Evolutionary conservation across 441 rosid genomes (phyloP).

Genomic region (Jatropha multifida): DNA sequence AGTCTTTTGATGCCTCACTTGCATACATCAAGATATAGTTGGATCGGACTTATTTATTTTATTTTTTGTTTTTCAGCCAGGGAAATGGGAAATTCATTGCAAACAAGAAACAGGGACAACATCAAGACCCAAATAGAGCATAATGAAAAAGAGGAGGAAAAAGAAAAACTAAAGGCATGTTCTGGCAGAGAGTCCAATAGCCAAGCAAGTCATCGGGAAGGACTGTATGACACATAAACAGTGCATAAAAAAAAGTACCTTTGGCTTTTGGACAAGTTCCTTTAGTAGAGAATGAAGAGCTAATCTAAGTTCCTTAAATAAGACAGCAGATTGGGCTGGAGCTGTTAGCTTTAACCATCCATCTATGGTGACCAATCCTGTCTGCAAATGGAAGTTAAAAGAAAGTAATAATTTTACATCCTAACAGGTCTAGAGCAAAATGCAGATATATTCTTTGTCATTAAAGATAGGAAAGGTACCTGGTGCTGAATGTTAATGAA

Average conservation of each 20-base stretch:
- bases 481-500: slow-evolving; percentile 83
- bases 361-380: slow-evolving; percentile 69
- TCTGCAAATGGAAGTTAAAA: slow-evolving; percentile 32
- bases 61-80: too few relatives aligned
- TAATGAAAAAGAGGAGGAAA: neutral
- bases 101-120: too few relatives aligned
- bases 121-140: neutral
- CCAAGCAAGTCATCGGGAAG: too few relatives aligned
- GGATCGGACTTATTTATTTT: too few relatives aligned
- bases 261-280: slow-evolving; percentile 72
- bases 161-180: neutral
- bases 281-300: slow-evolving; percentile 72
- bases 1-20: neutral
- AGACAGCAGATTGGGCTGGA: slow-evolving; percentile 88
- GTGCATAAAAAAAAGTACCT: slow-evolving; percentile 36
- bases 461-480: slow-evolving; percentile 41
- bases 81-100: too few relatives aligned
- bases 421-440: neutral
- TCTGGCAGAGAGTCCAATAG: neutral
- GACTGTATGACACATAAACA: neutral
- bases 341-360: slow-evolving; percentile 89
- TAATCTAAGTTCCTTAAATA: slow-evolving; percentile 80
- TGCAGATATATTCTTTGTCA: neutral
- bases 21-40: too few relatives aligned
- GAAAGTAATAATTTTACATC: neutral